Conservation (phyloP, 1,284 basidiomycete species). For the Cutaneotrichosporon mucoides region DNA sequence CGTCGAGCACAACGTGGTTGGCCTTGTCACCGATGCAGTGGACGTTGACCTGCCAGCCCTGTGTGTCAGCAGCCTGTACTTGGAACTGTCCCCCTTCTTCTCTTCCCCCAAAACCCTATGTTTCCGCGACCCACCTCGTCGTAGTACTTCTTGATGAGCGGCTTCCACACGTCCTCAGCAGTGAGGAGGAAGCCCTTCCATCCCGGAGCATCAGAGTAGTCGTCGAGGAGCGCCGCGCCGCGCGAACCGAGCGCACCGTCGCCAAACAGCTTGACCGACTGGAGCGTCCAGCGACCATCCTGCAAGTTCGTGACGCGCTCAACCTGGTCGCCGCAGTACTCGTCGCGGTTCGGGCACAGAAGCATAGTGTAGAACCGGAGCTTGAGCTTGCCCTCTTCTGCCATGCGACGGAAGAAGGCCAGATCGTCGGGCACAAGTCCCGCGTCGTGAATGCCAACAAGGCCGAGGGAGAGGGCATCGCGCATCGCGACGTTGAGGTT, state of each 20-base stretch:
- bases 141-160: constrained; percentile 62
- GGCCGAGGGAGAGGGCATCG: constrained; percentile 67
- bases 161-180: constrained; percentile 55
- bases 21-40: constrained; percentile 91
- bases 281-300: constrained; percentile 63
- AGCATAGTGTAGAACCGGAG: constrained; percentile 73
- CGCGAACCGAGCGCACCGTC: constrained; percentile 81
- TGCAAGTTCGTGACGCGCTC: constrained; percentile 52
- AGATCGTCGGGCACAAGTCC: constrained; percentile 57
- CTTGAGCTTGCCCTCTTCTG: constrained; percentile 60
- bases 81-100: too few relatives aligned
- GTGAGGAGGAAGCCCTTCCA: constrained; percentile 66
- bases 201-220: constrained; percentile 73
- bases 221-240: constrained; percentile 80
- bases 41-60: constrained; percentile 54
- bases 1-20: constrained; percentile 73
- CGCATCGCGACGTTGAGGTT: constrained; percentile 63
- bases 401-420: constrained; percentile 66
- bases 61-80: not conserved
- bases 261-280: constrained; percentile 75
- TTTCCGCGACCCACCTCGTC: constrained; percentile 35
- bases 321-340: constrained; percentile 64
- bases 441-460: constrained; percentile 83
- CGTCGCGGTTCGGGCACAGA: constrained; percentile 53
- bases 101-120: too few relatives aligned